These are phyloP conservation scores for Hippophae gyantsensis DNA, from an alignment of 306 rosid species.

Conservation along the genomic window DNA sequence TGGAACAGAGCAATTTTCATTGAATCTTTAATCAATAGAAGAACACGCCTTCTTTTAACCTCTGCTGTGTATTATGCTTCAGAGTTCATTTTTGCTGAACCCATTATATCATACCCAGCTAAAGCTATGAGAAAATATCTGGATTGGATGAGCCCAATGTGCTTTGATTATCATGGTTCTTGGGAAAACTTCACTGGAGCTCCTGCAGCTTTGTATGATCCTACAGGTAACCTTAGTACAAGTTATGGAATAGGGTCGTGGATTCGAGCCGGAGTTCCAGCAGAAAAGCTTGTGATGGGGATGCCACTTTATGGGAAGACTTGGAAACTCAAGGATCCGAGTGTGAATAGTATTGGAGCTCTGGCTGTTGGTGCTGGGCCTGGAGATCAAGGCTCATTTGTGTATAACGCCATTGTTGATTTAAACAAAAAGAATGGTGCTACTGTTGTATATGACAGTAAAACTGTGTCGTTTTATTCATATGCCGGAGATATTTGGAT, in stretches of 20 bases:
- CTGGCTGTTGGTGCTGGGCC: constrained; percentile 42
- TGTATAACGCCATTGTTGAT: constrained; percentile 30
- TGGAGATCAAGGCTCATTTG: constrained; percentile 35
- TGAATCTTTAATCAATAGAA: constrained; percentile 19
- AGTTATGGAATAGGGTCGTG: constrained; percentile 50
- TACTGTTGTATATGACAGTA: constrained; percentile 35
- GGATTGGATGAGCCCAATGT: constrained; percentile 76
- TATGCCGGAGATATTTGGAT: constrained; percentile 53
- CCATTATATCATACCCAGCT: constrained; percentile 39
- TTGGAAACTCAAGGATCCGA: constrained; percentile 44
- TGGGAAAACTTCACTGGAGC: constrained; percentile 53
- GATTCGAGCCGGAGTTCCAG: constrained; percentile 48
- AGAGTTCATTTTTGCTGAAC: constrained; percentile 18
- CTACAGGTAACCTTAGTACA: constrained; percentile 36
- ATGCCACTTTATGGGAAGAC: constrained; percentile 57
- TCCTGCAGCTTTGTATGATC: constrained; percentile 42
- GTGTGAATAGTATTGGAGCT: constrained; percentile 35
- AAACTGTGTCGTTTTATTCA: constrained; percentile 45
- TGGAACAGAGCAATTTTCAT: constrained; percentile 39
- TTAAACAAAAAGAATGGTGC: constrained; percentile 31
- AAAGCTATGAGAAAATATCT: constrained; percentile 28
- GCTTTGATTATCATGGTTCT: constrained; percentile 60
- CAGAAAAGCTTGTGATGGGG: constrained; percentile 54
- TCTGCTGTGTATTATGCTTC: constrained; percentile 55
- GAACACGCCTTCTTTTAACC: constrained; percentile 42